Evolutionary conservation across 2,329 filamentous ascomycete species (phyloP), one percentile per base, ranked within the genome.

Genomic region (Colletotrichum lentis): DNA sequence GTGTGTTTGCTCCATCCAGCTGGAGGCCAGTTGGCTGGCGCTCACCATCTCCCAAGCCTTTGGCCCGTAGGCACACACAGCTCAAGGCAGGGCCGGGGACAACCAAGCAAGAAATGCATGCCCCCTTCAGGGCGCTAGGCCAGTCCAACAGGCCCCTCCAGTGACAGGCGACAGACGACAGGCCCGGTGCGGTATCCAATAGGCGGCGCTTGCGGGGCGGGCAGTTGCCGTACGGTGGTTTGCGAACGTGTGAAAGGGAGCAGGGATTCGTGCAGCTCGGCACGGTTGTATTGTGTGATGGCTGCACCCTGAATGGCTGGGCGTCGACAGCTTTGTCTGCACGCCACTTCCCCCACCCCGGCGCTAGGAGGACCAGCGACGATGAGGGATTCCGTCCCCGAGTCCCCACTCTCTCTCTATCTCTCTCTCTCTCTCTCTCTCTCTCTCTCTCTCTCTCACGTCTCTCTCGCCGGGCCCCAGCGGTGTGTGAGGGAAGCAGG

Each of bases 181-280:
- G 61, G 27, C 31, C 66, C 8, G 6, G 6, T 49, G 12, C 14
- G 12, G 52, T 22, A 39, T n/a, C 41, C 41, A 31, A 62, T 11
- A 14, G 27, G 44, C 52, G 53, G 31, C 31, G 31, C 31, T 35
- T 35, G 61, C 61, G 43, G 55, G 39, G 62, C 44, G 46, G 27
- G 47, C 8, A 35, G 18, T 31, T 43, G n/a, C 52, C 50, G 39
- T 22, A 18, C 31, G 31, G 57, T 27, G 57, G 53, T 67, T 67
- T 37, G 52, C 56, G 31, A 52, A 24, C 8, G 67, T 72, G 71
- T 72, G 72, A 72, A 70, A 20, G n/a, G 3, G 20, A 8, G 54
- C 70, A 72, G 72, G 72, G 72, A 61, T 63, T 68, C 72, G 62
- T 73, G 71, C 72, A 72, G 53, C 60, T 55, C 56, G 67, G 64